Evolutionary conservation across 169 alveolate species (phyloP).

Genomic region (Toxoplasma gondii): DNA sequence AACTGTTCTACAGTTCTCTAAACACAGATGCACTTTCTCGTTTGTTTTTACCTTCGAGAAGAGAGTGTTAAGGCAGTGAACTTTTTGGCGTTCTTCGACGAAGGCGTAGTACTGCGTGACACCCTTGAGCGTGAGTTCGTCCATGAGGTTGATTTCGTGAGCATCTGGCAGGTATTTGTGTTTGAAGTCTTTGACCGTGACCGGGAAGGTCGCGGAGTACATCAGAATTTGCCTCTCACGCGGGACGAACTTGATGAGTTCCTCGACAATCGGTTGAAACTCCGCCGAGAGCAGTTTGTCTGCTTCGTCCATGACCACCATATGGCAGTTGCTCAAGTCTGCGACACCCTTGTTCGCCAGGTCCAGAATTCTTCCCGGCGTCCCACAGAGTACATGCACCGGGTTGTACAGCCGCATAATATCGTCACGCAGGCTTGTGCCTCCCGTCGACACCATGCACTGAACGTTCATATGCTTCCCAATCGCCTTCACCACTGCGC

Average conservation of each 20-base stretch:
- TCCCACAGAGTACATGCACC: constrained; percentile 98
- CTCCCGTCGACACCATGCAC: constrained; percentile 99
- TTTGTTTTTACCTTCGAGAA: constrained; percentile 85
- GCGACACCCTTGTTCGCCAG: constrained; percentile 95
- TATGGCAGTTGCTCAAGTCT: constrained; percentile 87
- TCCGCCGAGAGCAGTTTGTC: constrained; percentile 98
- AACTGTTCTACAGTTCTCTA: no score
- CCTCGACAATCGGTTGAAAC: constrained; percentile 96
- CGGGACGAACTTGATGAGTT: constrained; percentile 93
- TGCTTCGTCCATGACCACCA: constrained; percentile 98
- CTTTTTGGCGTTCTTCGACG: constrained; percentile 98
- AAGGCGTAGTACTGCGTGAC: constrained; percentile 98
- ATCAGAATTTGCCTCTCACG: constrained; percentile 92
- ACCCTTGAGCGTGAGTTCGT: constrained; percentile 98
- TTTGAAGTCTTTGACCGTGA: constrained; percentile 95
- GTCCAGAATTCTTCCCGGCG: constrained; percentile 99
- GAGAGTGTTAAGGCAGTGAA: constrained; percentile 97
- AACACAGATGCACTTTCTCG: no score
- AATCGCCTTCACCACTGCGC: constrained; percentile 94
- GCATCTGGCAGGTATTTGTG: constrained; percentile 96
- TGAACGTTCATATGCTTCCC: constrained; percentile 97
- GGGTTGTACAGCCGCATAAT: constrained; percentile 94
- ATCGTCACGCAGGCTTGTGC: constrained; percentile 97
- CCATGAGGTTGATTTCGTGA: constrained; percentile 97
- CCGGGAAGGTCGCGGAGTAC: constrained; percentile 99